Evolutionary conservation across 2,329 filamentous ascomycete species (phyloP).

Genomic region (Fusarium fujikuroi): DNA sequence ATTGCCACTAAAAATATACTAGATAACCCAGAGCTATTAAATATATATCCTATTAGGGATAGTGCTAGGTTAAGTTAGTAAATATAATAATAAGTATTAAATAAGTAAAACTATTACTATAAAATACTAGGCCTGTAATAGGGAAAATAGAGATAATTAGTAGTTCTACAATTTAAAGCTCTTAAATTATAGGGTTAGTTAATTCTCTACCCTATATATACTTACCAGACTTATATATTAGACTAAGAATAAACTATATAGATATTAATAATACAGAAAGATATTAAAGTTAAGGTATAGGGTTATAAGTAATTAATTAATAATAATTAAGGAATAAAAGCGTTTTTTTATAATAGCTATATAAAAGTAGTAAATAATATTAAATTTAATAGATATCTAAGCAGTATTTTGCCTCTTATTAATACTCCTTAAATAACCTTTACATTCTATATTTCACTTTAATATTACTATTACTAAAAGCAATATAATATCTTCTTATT

Average conservation of each 20-base stretch:
- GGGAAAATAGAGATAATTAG: not conserved
- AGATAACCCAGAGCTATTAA: no score
- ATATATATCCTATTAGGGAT: no score
- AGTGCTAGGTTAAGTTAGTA: no score
- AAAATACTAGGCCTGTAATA: not conserved
- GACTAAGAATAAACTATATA: not conserved
- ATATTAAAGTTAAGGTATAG: not conserved
- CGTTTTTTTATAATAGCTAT: not conserved
- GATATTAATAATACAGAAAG: not conserved
- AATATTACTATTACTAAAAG: not conserved
- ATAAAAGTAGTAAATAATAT: not conserved
- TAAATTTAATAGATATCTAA: not conserved
- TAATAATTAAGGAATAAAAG: not conserved
- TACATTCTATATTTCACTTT: not conserved
- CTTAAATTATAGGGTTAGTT: not conserved
- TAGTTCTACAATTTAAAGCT: not conserved
- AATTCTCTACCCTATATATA: not conserved
- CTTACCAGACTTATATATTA: not conserved
- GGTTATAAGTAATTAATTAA: not conserved
- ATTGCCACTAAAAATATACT: no score
- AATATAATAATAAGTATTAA: not conserved
- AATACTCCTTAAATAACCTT: not conserved
- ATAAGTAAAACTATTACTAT: not conserved
- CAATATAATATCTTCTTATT: not conserved
- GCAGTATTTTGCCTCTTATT: not conserved